Evolutionary conservation across 805 yeast genomes (phyloP).

Genomic region (Lipomyces yamanashiensis): DNA sequence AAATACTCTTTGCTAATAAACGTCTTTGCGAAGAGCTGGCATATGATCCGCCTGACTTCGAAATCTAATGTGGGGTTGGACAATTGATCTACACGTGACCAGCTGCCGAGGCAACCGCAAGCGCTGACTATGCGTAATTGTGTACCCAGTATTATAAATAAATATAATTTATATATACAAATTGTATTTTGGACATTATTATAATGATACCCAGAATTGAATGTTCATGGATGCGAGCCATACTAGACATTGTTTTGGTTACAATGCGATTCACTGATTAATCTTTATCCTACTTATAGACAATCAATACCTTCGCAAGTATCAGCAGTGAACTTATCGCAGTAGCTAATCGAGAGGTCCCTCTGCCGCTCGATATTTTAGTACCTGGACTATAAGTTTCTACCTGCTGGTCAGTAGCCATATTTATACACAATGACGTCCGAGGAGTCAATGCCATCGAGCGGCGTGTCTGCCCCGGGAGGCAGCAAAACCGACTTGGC

Average conservation of each 20-base stretch:
- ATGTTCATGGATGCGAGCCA: too few relatives aligned
- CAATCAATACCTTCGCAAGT: too few relatives aligned
- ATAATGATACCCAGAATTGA: too few relatives aligned
- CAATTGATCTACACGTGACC: background rate
- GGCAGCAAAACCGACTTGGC: slow-evolving; percentile 25
- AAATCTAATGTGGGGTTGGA: background rate
- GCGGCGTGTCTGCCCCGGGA: slow-evolving; percentile 6
- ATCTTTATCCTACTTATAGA: background rate
- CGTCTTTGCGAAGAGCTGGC: background rate
- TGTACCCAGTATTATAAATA: background rate
- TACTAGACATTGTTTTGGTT: too few relatives aligned
- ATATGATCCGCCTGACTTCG: background rate
- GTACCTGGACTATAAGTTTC: background rate
- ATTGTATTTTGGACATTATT: background rate
- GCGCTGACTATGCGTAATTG: background rate
- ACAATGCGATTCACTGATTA: too few relatives aligned
- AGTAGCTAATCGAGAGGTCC: too few relatives aligned
- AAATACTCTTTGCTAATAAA: background rate
- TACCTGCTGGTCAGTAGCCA: background rate
- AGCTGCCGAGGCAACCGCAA: background rate
- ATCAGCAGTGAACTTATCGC: too few relatives aligned
- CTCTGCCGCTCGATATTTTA: background rate
- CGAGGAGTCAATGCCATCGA: slow-evolving; percentile 16
- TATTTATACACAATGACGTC: slow-evolving; percentile 21
- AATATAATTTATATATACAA: background rate